phyloP scores from a whole-genome alignment of 192 early-diverging fungal genomes.

The Coemansia sp. region DNA sequence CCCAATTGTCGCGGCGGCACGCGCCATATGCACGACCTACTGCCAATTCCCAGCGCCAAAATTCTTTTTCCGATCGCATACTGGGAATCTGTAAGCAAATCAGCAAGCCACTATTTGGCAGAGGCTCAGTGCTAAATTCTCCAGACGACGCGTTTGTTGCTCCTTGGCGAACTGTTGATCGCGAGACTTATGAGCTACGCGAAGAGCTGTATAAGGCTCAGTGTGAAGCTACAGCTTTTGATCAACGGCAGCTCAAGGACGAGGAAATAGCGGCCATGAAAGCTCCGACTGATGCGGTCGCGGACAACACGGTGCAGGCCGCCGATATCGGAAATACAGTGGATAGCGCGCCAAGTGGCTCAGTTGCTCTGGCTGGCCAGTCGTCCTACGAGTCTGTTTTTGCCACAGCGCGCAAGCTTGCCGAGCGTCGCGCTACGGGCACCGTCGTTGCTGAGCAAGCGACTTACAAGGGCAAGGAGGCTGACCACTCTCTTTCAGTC shows the following conservation, averaged over 20 bases:
- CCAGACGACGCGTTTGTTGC: slow-evolving; percentile 40
- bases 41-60: slow-evolving; percentile 1
- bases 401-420: slow-evolving; percentile 37
- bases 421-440: slow-evolving; percentile 24
- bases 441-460: not conserved
- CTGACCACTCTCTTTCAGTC: not conserved
- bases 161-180: slow-evolving; percentile 51
- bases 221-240: slow-evolving; percentile 15
- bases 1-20: slow-evolving; percentile 17
- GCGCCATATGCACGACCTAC: slow-evolving; percentile 30
- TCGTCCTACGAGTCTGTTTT: slow-evolving; percentile 50
- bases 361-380: not conserved
- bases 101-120: slow-evolving; percentile 37
- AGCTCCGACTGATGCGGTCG: not conserved
- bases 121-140: not conserved
- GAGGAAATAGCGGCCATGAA: not conserved
- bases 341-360: not conserved
- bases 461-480: slow-evolving; percentile 23
- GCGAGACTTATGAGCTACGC: slow-evolving; percentile 44
- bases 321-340: not conserved
- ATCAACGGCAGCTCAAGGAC: slow-evolving; percentile 11
- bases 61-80: slow-evolving; percentile 31
- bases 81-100: slow-evolving; percentile 37
- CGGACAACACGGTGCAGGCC: not conserved
- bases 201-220: slow-evolving; percentile 30